Base-by-base conservation (phyloP, 2,329 filamentous ascomycete species). In the Calonectria fujianensis region DNA sequence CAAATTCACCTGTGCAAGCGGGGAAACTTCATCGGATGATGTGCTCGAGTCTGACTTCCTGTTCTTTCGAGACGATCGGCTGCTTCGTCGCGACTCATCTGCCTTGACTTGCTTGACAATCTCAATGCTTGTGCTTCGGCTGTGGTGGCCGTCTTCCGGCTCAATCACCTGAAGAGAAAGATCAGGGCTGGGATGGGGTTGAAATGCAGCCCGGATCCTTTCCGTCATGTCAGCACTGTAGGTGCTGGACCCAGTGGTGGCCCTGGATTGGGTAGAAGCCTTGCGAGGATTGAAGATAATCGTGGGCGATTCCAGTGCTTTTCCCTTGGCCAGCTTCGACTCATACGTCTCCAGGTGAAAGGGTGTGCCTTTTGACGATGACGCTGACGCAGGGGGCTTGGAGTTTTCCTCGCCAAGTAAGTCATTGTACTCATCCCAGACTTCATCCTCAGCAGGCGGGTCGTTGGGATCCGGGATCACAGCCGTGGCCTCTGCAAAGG, bases 371-470 rank as follows among this genome's bases (percentile, higher is more conserved):
- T 88, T 87, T 0, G 92, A 92, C 0, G 91, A 92, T 1, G 88
- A 89, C 7, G 89, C 86, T 0, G 91, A 92, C 1, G 85, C 85
- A 3, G 89, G 88, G 1, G 85, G 85, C 76, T 87, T 86, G 39
- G 81, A 73, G 1, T 83, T 82, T 13, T 88, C 89, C 14, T 95
- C 93, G 68, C 94, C 94, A 69, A 98, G 90, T 16, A 98, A 87
- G 80, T 98, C 96, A 78, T 98, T 93, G 82, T 97, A 98, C 84
- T 98, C 96, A 67, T 96, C 93, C 96, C 96, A 98, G 2, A 98
- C 90, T 82, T 98, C 96, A 80, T 98, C 96, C 77, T 97, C 94
- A 1, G 87, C 91, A 5, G 93, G 89, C 0, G 91, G 93, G 5
- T 92, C 91, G 57, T 88, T 88, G 1, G 91, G 88, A 4, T 88